These are phyloP conservation scores for Thielaviopsis populi DNA, from an alignment of 2,329 filamentous ascomycete species.

Conservation along the genomic window DNA sequence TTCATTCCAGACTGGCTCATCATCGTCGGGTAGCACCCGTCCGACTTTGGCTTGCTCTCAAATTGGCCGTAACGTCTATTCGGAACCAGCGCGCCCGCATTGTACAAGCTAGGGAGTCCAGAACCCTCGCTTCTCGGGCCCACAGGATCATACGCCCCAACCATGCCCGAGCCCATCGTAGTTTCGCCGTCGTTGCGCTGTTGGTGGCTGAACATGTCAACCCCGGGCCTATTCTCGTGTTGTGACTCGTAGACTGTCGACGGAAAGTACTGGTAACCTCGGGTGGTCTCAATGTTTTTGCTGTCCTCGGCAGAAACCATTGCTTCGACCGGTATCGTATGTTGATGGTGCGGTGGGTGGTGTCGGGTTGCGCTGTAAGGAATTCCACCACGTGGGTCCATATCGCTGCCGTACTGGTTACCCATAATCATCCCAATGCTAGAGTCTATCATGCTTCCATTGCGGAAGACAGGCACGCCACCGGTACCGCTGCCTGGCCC, in stretches of 20 bases:
- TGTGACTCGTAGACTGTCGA: slow-evolving; percentile 35
- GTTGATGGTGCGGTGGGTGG: slow-evolving; percentile 34
- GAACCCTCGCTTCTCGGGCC: slow-evolving; percentile 17
- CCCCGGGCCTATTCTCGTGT: slow-evolving; percentile 28
- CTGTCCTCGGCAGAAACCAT: slow-evolving; percentile 37
- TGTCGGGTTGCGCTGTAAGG: slow-evolving; percentile 27
- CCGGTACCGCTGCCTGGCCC: slow-evolving; percentile 51
- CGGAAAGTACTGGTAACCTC: slow-evolving; percentile 42
- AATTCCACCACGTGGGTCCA: slow-evolving; percentile 27
- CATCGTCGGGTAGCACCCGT: slow-evolving; percentile 39
- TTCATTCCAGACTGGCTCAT: slow-evolving; percentile 34
- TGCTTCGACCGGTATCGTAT: slow-evolving; percentile 29
- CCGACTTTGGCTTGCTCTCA: slow-evolving; percentile 37
- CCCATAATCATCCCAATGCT: slow-evolving; percentile 30
- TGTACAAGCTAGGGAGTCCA: slow-evolving; percentile 33
- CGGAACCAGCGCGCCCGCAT: slow-evolving; percentile 28
- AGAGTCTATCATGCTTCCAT: slow-evolving; percentile 27
- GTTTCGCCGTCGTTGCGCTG: slow-evolving; percentile 18
- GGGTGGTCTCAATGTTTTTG: slow-evolving; percentile 34
- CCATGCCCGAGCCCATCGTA: slow-evolving; percentile 13
- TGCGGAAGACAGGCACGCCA: slow-evolving; percentile 37
- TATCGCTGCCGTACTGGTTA: slow-evolving; percentile 25
- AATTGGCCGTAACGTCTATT: slow-evolving; percentile 33
- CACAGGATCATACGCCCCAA: slow-evolving; percentile 24
- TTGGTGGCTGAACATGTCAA: slow-evolving; percentile 36